Percentiles rank a stretch among this genome's conserved stretches.
Evolutionary conservation across 495 filamentous ascomycete genomes (phyloP).

Genomic region (Penicillium salamii): DNA sequence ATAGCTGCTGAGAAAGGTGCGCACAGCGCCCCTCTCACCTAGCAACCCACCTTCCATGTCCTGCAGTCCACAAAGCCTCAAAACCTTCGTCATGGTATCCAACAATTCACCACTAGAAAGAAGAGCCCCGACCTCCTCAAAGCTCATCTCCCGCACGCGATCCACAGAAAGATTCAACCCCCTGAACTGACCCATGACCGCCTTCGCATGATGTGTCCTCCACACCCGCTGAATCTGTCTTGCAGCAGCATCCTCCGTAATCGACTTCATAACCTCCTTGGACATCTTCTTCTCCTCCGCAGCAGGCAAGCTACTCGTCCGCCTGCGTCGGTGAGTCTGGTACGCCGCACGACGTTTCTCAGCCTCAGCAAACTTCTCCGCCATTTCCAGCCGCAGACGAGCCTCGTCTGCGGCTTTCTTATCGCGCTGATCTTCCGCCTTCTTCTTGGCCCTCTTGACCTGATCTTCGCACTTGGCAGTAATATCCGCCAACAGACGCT

Average conservation of each 20-base stretch:
- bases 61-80: constrained; percentile 74
- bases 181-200: constrained; percentile 62
- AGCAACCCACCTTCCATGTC: constrained; percentile 66
- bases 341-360: constrained; percentile 63
- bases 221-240: constrained; percentile 74
- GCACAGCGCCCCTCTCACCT: constrained; percentile 72
- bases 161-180: constrained; percentile 72
- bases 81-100: constrained; percentile 62
- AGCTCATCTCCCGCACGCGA: constrained; percentile 67
- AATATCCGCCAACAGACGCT: constrained; percentile 89
- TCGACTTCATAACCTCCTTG: constrained; percentile 34
- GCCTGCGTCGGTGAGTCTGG: constrained; percentile 56
- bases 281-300: constrained; percentile 54
- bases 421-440: constrained; percentile 89
- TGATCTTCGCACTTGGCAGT: constrained; percentile 93
- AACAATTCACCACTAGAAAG: constrained; percentile 76
- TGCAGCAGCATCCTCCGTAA: constrained; percentile 66
- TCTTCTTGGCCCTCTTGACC: constrained; percentile 87
- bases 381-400: constrained; percentile 73
- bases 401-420: constrained; percentile 82
- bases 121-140: constrained; percentile 76
- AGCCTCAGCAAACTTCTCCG: constrained; percentile 84
- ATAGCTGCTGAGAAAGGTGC: constrained; percentile 90
- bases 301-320: constrained; percentile 61
- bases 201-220: constrained; percentile 59